These are phyloP conservation scores for Litchi chinensis DNA, from an alignment of 345 rosid species.

Conservation along the genomic window DNA sequence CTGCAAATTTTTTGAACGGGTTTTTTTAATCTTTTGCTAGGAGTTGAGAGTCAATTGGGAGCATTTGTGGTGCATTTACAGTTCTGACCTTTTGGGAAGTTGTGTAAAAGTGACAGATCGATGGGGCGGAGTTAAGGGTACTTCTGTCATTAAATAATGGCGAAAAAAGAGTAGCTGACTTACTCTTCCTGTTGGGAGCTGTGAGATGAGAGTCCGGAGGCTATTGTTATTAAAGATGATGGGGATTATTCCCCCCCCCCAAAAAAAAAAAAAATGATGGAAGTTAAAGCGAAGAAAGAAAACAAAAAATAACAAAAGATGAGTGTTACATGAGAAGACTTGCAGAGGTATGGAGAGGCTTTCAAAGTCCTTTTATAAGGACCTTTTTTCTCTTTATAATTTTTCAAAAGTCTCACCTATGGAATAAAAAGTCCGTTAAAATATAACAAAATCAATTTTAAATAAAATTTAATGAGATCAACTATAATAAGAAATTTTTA, in stretches of 20 bases:
- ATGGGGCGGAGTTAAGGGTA: slow-evolving; percentile 10
- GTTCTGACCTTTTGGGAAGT: slow-evolving; percentile 22
- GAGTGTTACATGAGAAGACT: background rate
- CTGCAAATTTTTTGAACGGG: background rate
- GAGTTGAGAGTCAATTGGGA: slow-evolving; percentile 19
- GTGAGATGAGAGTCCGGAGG: background rate
- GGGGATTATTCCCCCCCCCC: too few species aligned
- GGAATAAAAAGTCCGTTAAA: too few species aligned
- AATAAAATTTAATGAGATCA: too few species aligned
- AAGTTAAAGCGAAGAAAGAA: too few species aligned
- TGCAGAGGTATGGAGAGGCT: background rate
- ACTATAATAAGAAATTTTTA: too few species aligned
- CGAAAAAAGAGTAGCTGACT: background rate
- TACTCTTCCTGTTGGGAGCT: background rate
- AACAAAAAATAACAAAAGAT: background rate
- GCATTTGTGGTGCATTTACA: slow-evolving; percentile 18
- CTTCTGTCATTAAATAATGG: slow-evolving; percentile 2
- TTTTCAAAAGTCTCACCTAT: too few species aligned
- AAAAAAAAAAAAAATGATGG: too few species aligned
- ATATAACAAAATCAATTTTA: too few species aligned
- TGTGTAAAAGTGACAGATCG: slow-evolving; percentile 24
- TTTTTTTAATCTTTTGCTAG: slow-evolving; percentile 7
- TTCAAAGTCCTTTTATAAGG: background rate
- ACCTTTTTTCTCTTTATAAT: too few species aligned
- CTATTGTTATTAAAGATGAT: background rate